Base-by-base conservation (phyloP, 176 grass and related monocot genomes). In the Avena eriantha region DNA sequence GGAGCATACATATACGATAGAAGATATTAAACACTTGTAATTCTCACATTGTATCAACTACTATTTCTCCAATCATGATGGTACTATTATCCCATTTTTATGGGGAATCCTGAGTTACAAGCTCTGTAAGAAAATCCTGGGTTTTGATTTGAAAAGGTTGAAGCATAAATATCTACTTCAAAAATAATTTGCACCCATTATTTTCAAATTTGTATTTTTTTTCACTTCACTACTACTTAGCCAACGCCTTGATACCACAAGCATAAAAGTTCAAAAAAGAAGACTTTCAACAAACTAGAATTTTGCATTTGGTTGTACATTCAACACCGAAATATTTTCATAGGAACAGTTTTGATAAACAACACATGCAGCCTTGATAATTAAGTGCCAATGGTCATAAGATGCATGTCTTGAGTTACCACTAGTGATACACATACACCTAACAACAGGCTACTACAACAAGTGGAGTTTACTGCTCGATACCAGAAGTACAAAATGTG, bases 371-470 rank as follows among this genome's bases (percentile, higher is more conserved):
- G 63, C 41, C 18, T 73, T 64, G n/a, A 71, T 33, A 60, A 60
- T 31, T 24, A 58, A 43, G 65, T 41, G 54, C 48, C 49, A 69
- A 63, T 57, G 71, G 18, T 0, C 34, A 74, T 77, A 53, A 69
- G 16, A 84, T 54, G 50, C n/a, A 77, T 12, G 53, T 81, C 77
- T 85, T 81, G 77, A 76, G 80, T 76, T 61, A 71, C 3, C 84
- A 50, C 76, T 75, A 76, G 14, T 77, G 53, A 45, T 54, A 23
- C 85, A 88, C 85, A 77, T 53, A 75, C 69, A 91, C 60, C 85
- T 24, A 18, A 71, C 60, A 26, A 22, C 8, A 19, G 51, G 33
- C n/a, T 22, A 69, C 39, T 1, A 56, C 71, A 41, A n/a, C 29
- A 60, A 53, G n/a, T 79, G 7, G 31, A 78, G 36, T 84, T 77